phyloP scores from a whole-genome alignment of 208 protist genomes.

The Leishmania arabica region DNA sequence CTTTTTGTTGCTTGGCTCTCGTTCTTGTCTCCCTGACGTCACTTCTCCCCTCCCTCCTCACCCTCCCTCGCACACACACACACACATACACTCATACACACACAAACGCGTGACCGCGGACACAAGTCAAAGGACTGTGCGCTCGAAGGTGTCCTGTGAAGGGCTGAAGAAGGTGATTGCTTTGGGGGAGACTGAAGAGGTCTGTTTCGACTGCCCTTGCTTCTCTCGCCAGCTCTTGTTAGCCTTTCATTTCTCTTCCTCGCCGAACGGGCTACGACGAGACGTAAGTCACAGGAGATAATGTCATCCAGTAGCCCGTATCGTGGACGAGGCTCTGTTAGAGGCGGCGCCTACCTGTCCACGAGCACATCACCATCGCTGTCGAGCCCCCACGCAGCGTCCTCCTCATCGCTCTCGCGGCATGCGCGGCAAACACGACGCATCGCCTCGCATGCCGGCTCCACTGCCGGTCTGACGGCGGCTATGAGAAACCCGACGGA shows the following conservation, averaged over 20 bases:
- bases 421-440: neutral
- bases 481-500: neutral
- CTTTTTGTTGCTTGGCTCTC: neutral
- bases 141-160: neutral
- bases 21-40: neutral
- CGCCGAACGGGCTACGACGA: neutral
- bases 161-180: neutral
- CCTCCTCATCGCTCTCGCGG: conserved; percentile 1
- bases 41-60: neutral
- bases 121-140: neutral
- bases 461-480: neutral
- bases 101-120: neutral
- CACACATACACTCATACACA: neutral
- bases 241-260: neutral
- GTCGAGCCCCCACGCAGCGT: conserved; percentile 1
- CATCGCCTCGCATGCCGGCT: neutral
- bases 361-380: neutral
- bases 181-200: neutral
- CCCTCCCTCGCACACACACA: neutral
- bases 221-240: neutral
- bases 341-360: neutral
- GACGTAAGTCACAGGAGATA: neutral
- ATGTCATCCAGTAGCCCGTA: conserved; percentile 6
- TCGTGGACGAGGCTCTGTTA: neutral
- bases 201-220: neutral